Base-by-base conservation (phyloP, 2,329 filamentous ascomycete species). In the Fusarium oxysporum region DNA sequence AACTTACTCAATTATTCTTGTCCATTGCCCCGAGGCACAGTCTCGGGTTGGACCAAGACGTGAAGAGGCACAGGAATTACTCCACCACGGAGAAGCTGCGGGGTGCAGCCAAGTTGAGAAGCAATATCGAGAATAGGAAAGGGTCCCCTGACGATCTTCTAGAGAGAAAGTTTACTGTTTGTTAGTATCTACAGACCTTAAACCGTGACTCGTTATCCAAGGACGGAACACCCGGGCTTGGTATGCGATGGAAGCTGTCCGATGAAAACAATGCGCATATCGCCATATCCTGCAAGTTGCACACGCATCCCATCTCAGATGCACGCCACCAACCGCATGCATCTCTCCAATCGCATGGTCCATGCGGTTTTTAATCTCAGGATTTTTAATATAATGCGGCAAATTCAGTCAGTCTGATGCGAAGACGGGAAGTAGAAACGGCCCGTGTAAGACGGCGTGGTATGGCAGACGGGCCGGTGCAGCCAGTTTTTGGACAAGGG, bases 41-140 rank as follows among this genome's bases (percentile, higher is more conserved):
- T 60, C 40, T 51, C 57, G 45, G 60, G 54, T 56, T 56, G 38
- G 33, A 54, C 50, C 16, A 58, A 35, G 44, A 48, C 51, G 32
- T 56, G 33, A 45, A 67, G 55, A 44, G 66, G 58, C 66, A 62
- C 44, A 57, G 59, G 51, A 53, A 44, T 62, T 62, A 44, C 68
- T 73, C 70, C 65, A 73, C 66, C 66, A 57, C 56, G 61, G 66
- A 65, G 44, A 68, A 48, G 59, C 75, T 76, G 75, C 65, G 73
- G 75, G 75, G 73, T 73, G 71, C 62, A 71, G 71, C 62, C 51
- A 65, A 65, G 60, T 66, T 43, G 44, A 41, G 23, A 35, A 71
- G 19, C 35, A 70, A 47, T 35, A 50, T 61, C 54, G n/a, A 55
- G 47, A 25, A 61, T 54, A 65, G 32, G 37, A 40, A 33, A 30